phyloP scores from a whole-genome alignment of 2,329 filamentous ascomycete species.

The Fusarium fujikuroi region DNA sequence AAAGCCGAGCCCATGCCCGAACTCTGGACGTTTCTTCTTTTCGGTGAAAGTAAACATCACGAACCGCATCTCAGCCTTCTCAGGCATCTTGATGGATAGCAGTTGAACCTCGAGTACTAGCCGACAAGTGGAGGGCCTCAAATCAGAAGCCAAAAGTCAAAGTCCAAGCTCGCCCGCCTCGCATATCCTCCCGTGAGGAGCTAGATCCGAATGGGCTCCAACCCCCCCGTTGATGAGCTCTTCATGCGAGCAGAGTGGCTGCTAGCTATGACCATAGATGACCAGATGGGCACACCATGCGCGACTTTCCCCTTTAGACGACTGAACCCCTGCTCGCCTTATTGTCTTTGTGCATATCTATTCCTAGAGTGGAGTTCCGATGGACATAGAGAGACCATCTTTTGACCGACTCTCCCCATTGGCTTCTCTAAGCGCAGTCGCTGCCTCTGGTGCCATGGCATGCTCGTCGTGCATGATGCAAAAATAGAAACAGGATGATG shows the following conservation, averaged over 20 bases:
- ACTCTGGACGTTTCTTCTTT: not conserved
- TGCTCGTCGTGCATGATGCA: slow-evolving; percentile 46
- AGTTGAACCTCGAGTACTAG: slow-evolving; percentile 20
- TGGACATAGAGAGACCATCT: slow-evolving; percentile 40
- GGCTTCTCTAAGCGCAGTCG: slow-evolving; percentile 60
- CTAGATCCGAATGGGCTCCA: slow-evolving; percentile 40
- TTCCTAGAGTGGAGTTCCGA: slow-evolving; percentile 44
- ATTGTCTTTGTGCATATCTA: slow-evolving; percentile 45
- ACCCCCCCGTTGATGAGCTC: slow-evolving; percentile 33
- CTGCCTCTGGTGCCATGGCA: slow-evolving; percentile 45
- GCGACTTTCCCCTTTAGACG: slow-evolving; percentile 46
- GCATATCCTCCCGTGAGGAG: slow-evolving; percentile 33
- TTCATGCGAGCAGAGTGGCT: slow-evolving; percentile 41
- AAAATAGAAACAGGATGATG: slow-evolving; percentile 52
- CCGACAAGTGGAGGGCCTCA: slow-evolving; percentile 37
- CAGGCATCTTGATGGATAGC: slow-evolving; percentile 12
- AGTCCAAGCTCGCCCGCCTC: slow-evolving; percentile 39
- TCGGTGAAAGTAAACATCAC: not conserved
- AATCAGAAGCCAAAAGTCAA: slow-evolving; percentile 30
- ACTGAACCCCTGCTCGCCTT: slow-evolving; percentile 30
- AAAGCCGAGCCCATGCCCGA: slow-evolving; percentile 6
- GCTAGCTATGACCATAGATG: slow-evolving; percentile 36
- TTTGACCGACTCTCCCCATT: slow-evolving; percentile 52
- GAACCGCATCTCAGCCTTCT: slow-evolving; percentile 20
- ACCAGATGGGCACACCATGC: slow-evolving; percentile 46